Conservation (phyloP, 2,329 filamentous ascomycete species). For the Fusarium vanettenii region DNA sequence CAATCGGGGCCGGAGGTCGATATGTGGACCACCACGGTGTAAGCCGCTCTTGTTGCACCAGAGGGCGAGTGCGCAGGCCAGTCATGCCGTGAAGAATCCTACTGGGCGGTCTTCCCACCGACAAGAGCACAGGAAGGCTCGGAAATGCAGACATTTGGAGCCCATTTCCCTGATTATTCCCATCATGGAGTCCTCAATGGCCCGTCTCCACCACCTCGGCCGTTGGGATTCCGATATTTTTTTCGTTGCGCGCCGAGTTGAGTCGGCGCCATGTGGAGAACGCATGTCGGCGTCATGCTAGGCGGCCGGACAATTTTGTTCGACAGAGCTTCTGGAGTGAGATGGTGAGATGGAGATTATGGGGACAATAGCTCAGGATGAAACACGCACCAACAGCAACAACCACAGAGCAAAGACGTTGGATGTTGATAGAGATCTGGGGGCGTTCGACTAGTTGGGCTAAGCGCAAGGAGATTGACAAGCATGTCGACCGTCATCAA, state of each 20-base stretch:
- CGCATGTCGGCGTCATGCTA: slow-evolving; percentile 10
- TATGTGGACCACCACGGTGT: not conserved
- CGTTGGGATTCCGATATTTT: slow-evolving; percentile 20
- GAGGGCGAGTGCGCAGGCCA: not conserved
- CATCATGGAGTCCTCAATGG: slow-evolving; percentile 11
- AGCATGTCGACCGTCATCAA: slow-evolving; percentile 34
- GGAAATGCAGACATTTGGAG: slow-evolving; percentile 10
- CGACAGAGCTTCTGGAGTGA: slow-evolving; percentile 34
- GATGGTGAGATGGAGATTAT: slow-evolving; percentile 33
- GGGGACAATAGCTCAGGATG: slow-evolving; percentile 33
- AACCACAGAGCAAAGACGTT: not conserved
- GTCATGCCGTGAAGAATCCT: not conserved
- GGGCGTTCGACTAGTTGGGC: slow-evolving; percentile 9
- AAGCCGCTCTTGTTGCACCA: not conserved
- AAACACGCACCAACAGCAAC: slow-evolving; percentile 31
- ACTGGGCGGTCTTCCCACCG: not conserved
- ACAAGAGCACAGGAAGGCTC: not conserved
- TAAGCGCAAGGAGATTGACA: slow-evolving; percentile 32
- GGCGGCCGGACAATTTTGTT: slow-evolving; percentile 29
- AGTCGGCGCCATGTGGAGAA: slow-evolving; percentile 42
- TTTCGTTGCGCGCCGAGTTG: slow-evolving; percentile 36
- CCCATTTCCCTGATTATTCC: slow-evolving; percentile 21
- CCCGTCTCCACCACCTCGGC: slow-evolving; percentile 20
- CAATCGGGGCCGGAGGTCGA: not conserved
- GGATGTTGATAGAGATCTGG: not conserved